Base-by-base conservation (phyloP, 768 basidiomycete genomes). In the Tylopilus balloui region DNA sequence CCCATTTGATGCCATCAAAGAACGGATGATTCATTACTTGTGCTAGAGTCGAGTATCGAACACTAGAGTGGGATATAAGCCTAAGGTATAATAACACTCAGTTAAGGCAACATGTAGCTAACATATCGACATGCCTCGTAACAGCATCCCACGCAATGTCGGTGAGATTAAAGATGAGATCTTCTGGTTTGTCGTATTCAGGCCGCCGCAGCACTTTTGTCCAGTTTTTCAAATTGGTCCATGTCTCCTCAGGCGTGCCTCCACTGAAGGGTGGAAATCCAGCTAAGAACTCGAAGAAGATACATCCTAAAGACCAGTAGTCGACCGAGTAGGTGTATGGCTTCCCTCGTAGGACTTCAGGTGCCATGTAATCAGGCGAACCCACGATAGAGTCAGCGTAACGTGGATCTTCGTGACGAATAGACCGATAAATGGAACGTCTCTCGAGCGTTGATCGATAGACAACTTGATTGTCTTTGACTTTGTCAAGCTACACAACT, bases 151-250 rank as follows among this genome's bases (percentile, higher is more conserved):
- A 99, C 8, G 94, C 92, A 13, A 84, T 69, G 64, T 99, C 95
- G 2, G 81, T 80, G 58, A 99, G 73, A 69, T 98, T 99, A 77
- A 98, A 99, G 55, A 98, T 90, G 35, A 92, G 75, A 67, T 99
- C 96, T 65, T 98, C 94, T 2, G 91, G 88, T 56, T 87, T 86
- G 65, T 97, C 94, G 59, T 98, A 99, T 58, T 93, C 86, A 2
- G 96, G 96, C 49, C 96, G 69, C n/a, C 86, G 76, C 5, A 99
- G 76, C 1, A 92, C 92, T 54, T 88, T 88, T 15, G 85, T 82
- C 96, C 96, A 99, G 66, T 97, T 97, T 71, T 97, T 97, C 53
- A 99, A 72, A 69, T 98, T 98, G 14, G 92, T 92, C 96, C 96
- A 99, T 0, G 96, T 99, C 69, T 99, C 96, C 56, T 99, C 93